Base-by-base conservation (phyloP, 129 eudicot genomes). In the Lactuca sativa region DNA sequence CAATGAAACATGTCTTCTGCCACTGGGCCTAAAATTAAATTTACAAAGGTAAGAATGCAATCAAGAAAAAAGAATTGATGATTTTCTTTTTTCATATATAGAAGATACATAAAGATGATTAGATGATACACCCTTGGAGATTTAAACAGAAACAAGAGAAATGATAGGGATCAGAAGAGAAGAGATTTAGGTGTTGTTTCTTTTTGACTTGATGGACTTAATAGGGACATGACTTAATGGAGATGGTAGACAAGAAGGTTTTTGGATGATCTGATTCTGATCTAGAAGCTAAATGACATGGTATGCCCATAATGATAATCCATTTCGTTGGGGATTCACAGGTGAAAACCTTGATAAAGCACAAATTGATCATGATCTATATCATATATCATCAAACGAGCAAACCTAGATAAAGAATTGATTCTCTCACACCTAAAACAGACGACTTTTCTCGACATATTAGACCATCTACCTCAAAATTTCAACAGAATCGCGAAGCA, bases 1-100 rank as follows among this genome's bases (percentile, higher is more conserved):
- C 91, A 86, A 62, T 86, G 93, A 59, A 86, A 86, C 95, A 86
- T 87, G 80, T 87, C 90, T 74, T 88, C 95, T 31, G 90, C 95
- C 67, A 88, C 95, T 33, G 90, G 95, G 77, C 95, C 95, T 88
- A 59, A 58, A 69, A 60, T 33, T 21, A 65, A 57, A 9, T 7
- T 44, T 21, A 58, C 54, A 60, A 44, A 11, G 53, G 2, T 33
- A 74, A 21, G 1, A 59, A 67, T 37, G 47, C 53, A 67, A 16
- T 31, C 15, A 71, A 40, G 17, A 67, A 67, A 25, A n/a, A 1
- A 16, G 6, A 10, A 32, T 14, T 48, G 33, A 4, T 53, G 62
- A 6, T 34, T 34, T 34, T 5, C 15, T 4, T 62, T 72, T 48
- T 48, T 48, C 14, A 48, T 14, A 48, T 48, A 14, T 11, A 12